Evolutionary conservation across 177 flowering plant species (phyloP).

Genomic region (Vitis hybrid): DNA sequence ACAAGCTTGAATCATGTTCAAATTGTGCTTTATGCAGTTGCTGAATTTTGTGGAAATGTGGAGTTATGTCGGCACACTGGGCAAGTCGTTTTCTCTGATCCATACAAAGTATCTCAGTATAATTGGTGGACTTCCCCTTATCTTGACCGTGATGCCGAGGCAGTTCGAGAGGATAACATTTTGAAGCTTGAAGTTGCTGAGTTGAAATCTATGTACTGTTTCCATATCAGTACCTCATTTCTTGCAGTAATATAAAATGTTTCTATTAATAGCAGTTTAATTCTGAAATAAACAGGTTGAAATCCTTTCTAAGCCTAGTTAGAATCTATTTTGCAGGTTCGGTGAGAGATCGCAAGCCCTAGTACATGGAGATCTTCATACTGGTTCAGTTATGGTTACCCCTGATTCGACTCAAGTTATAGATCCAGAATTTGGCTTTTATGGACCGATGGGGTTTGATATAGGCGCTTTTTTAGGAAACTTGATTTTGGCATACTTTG

Average conservation of each 20-base stretch:
- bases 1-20: background rate
- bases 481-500: slow-evolving; percentile 43
- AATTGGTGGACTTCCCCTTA: slow-evolving; percentile 88
- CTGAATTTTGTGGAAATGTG: slow-evolving; percentile 88
- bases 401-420: too few species aligned
- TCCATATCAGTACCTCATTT: slow-evolving; percentile 4
- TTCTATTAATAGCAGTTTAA: background rate
- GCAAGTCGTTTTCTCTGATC: slow-evolving; percentile 95
- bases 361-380: slow-evolving; percentile 69
- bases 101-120: slow-evolving; percentile 71
- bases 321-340: slow-evolving; percentile 46
- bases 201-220: slow-evolving; percentile 72
- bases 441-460: too few species aligned
- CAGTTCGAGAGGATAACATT: slow-evolving; percentile 63
- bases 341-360: slow-evolving; percentile 94
- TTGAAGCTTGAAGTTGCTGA: slow-evolving; percentile 90
- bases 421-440: too few species aligned
- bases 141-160: slow-evolving; percentile 81
- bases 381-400: too few species aligned
- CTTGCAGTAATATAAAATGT: background rate
- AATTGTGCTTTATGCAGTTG: slow-evolving; percentile 56
- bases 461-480: slow-evolving; percentile 40
- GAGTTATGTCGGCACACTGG: slow-evolving; percentile 94
- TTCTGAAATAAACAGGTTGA: background rate
- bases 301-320: background rate